Evolutionary conservation across 371 early-diverging fungal species (phyloP), one percentile per base, ranked within the genome.

Genomic region (Mortierella sp.): DNA sequence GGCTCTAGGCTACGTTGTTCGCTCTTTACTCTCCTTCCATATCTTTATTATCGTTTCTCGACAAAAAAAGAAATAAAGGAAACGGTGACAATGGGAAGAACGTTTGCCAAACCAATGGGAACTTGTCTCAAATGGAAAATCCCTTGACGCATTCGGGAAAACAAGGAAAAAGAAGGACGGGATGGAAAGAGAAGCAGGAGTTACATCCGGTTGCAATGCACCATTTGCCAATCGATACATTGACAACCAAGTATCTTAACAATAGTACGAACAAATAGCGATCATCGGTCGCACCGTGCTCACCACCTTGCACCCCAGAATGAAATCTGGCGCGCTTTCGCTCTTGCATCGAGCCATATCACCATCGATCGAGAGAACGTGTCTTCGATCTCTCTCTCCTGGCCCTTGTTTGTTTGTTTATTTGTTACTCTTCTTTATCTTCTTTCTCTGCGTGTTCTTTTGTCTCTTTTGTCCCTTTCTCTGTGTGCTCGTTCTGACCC

Each of bases 1-100:
- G n/a, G n/a, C n/a, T n/a, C n/a, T n/a, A n/a, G n/a, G n/a, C n/a
- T n/a, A n/a, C n/a, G n/a, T n/a, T n/a, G n/a, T n/a, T n/a, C n/a
- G n/a, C n/a, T n/a, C n/a, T n/a, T n/a, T n/a, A n/a, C 43, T 40
- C 50, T 68, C 58, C 11, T 13, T 68, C 58, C 24, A 48, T 47
- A 37, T 7, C 67, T 45, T 71, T 64, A 16, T 22, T n/a, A 14
- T 40, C 0, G 14, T 50, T 39, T 13, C 66, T 43, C 52, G 10
- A 22, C 4, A 11, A 45, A 45, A 47, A 47, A 2, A 55, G 7
- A 19, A 31, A 34, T n/a, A n/a, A n/a, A n/a, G n/a, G n/a, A n/a
- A n/a, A n/a, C n/a, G n/a, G n/a, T n/a, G n/a, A n/a, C n/a, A n/a
- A n/a, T n/a, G n/a, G n/a, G n/a, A 61, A 61, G 22, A 61, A 61